Evolutionary conservation across 768 basidiomycete genomes (phyloP), one percentile per base, ranked within the genome.

Genomic region (Imleria badia): DNA sequence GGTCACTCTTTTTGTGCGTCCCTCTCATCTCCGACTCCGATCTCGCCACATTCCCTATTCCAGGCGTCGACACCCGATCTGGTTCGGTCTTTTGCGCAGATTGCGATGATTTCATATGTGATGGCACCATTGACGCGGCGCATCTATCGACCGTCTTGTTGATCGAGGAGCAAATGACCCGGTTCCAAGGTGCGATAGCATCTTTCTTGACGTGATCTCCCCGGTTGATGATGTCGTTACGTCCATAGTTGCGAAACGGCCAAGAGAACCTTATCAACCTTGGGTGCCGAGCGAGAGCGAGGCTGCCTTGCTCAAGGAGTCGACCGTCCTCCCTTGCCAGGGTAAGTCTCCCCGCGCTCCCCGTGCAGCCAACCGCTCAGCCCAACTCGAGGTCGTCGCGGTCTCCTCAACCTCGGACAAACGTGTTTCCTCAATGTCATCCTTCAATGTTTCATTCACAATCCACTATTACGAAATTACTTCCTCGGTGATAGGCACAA

Each of bases 391-490:
- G 91, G 86, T 48, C 84, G 90, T n/a, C 79, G 90, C 53, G 93
- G 94, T 0, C 76, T 96, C 4, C 73, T 93, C 40, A 95, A 96
- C 69, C 82, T 96, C 0, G 92, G 93, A 2, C 87, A 94, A 68
- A 98, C 94, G 0, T 98, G 96, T 66, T 98, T 94, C 74, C 79
- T 98, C 62, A 96, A 93, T 59, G 93, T 88, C 48, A 85, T 97
- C 20, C 79, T 98, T 12, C 96, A 98, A 70, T 84, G 83, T 13
- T 86, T 98, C 63, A 77, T 91, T 9, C 89, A 92, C 71, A 98
- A 97, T 62, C 95, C 96, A 0, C 76, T 96, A 6, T 75, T 98
- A 6, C 83, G 92, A 33, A 89, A 91, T 61, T 91, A 89, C 68
- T 98, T 94, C 65, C 83, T 98, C 23, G 82, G 87, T 52, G 96